phyloP scores from a whole-genome alignment of 805 yeast species.

The Monosporozyma yasuniensis region DNA sequence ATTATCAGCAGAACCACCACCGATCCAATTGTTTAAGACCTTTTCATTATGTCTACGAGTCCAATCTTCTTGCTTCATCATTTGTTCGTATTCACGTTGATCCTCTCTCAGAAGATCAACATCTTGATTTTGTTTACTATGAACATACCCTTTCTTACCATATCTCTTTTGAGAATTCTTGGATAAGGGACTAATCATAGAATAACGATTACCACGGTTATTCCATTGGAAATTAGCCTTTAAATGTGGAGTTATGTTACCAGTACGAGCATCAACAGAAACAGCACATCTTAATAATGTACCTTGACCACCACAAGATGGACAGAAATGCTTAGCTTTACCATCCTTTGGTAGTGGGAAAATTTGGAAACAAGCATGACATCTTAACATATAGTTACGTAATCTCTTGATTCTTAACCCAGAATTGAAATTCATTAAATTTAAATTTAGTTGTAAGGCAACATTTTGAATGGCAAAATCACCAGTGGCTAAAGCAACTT shows the following conservation, averaged over 20 bases:
- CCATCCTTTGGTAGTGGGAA: conserved; percentile 72
- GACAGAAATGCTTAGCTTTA: conserved; percentile 78
- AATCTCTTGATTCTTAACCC: conserved; percentile 81
- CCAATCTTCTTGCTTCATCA: conserved; percentile 83
- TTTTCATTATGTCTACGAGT: conserved; percentile 79
- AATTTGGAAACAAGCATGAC: conserved; percentile 92
- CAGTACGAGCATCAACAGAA: conserved; percentile 67
- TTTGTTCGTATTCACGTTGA: conserved; percentile 86
- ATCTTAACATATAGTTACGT: conserved; percentile 87
- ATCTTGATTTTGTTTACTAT: conserved; percentile 41
- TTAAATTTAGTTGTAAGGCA: conserved; percentile 80
- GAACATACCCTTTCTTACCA: conserved; percentile 77
- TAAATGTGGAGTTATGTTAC: conserved; percentile 77
- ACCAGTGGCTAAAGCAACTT: conserved; percentile 84
- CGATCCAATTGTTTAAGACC: conserved; percentile 77
- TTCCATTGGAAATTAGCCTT: conserved; percentile 92
- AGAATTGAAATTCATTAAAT: conserved; percentile 72
- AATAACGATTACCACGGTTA: conserved; percentile 73
- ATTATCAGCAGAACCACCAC: conserved; percentile 76
- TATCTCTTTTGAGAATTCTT: conserved; percentile 59
- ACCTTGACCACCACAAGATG: conserved; percentile 82
- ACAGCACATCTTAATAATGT: conserved; percentile 88
- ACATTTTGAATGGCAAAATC: conserved; percentile 98
- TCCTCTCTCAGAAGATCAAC: conserved; percentile 64
- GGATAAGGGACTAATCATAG: conserved; percentile 81